Conservation (phyloP, 1,284 basidiomycete genomes). For the Vanrija humicola region DNA sequence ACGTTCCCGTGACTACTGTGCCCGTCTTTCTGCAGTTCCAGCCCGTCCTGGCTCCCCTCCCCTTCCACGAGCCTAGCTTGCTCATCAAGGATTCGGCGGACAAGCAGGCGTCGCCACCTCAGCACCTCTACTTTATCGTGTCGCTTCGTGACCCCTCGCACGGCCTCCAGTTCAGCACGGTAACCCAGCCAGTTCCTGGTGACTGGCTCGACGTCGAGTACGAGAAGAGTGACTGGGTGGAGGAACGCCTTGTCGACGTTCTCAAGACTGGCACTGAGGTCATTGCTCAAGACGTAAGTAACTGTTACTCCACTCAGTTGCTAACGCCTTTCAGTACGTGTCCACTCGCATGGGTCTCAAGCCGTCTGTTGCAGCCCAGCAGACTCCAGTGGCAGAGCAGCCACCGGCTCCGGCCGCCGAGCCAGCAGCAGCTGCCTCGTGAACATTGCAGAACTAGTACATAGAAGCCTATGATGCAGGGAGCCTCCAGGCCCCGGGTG, state of each 20-base stretch:
- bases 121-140: conserved; percentile 79
- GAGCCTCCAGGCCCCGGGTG: too few relatives aligned
- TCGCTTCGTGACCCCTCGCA: conserved; percentile 78
- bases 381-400: not conserved
- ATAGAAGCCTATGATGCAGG: too few relatives aligned
- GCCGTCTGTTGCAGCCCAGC: conserved; percentile 14
- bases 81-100: conserved; percentile 16
- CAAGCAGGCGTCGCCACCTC: conserved; percentile 21
- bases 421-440: too few relatives aligned
- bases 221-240: conserved; percentile 84
- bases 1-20: conserved; percentile 74
- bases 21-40: conserved; percentile 92
- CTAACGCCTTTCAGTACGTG: conserved; percentile 35
- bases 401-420: too few relatives aligned
- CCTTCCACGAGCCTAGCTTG: conserved; percentile 47
- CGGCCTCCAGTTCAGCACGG: conserved; percentile 66
- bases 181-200: conserved; percentile 74
- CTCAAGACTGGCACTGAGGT: conserved; percentile 76
- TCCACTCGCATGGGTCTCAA: conserved; percentile 48
- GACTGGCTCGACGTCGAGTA: conserved; percentile 85
- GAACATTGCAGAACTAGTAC: too few relatives aligned
- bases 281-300: conserved; percentile 67
- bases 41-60: conserved; percentile 66
- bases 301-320: not conserved
- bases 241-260: conserved; percentile 81